These are phyloP conservation scores for Histomonas meleagridis DNA, from an alignment of 208 protist genomes.

Conservation along the genomic window DNA sequence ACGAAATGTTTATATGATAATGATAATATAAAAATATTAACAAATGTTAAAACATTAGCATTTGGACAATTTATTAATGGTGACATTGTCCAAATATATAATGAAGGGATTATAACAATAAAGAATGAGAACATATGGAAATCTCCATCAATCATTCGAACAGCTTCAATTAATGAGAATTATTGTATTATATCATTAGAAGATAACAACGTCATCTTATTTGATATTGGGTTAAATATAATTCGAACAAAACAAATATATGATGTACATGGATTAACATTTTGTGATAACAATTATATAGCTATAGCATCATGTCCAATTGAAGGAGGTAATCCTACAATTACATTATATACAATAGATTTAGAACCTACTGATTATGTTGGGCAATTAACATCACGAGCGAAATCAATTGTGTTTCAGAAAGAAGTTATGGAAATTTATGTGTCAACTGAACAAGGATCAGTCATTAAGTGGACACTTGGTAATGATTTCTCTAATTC, in stretches of 20 bases:
- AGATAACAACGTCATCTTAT: background rate
- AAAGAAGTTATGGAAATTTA: background rate
- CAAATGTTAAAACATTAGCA: too few species aligned
- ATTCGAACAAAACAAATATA: background rate
- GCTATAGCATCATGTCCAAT: background rate
- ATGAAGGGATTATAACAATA: too few species aligned
- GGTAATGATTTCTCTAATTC: background rate
- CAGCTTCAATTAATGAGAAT: background rate
- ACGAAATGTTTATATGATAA: too few species aligned
- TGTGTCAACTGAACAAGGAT: background rate
- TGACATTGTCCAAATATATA: too few species aligned
- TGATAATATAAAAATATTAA: too few species aligned
- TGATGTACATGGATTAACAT: background rate
- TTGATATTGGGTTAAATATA: background rate
- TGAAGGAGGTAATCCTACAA: background rate
- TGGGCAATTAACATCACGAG: background rate
- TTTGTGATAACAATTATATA: background rate
- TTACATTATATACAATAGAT: background rate
- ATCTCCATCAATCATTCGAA: too few species aligned
- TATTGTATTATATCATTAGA: background rate
- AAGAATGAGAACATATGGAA: too few species aligned
- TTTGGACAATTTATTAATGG: too few species aligned
- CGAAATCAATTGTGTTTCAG: background rate
- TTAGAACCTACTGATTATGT: background rate
- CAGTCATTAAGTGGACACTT: background rate